A percentile compares a stretch with the other conserved stretches of the same genome.
Evolutionary conservation across 257 asterid species (phyloP).

Genomic region (Scutellaria minor): DNA sequence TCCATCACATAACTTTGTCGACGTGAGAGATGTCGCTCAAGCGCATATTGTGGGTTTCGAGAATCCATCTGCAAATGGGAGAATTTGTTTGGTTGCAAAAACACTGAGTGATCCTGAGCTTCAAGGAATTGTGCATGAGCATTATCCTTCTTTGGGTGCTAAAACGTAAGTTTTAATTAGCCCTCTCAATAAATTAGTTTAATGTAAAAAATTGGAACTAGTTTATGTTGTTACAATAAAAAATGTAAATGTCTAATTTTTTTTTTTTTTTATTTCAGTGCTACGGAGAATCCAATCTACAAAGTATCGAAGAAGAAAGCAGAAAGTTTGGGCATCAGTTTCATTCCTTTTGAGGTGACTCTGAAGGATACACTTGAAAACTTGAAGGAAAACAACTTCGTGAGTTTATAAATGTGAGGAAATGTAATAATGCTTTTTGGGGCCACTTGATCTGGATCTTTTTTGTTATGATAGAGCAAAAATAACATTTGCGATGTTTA

Average conservation of each 20-base stretch:
- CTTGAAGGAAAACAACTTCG: conserved; percentile 42
- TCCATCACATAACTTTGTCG: conserved; percentile 30
- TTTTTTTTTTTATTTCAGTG: not conserved
- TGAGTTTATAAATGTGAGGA: not conserved
- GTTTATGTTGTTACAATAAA: no score
- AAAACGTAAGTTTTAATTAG: conserved; percentile 29
- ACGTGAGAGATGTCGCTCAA: conserved; percentile 49
- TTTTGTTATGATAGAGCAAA: no score
- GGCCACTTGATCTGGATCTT: no score
- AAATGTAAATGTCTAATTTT: not conserved
- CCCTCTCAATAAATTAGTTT: not conserved
- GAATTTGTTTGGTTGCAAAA: conserved; percentile 39
- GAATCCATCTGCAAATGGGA: conserved; percentile 44
- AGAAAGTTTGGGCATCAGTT: conserved; percentile 43
- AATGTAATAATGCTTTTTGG: no score
- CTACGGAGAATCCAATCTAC: not conserved
- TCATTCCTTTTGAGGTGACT: conserved; percentile 43
- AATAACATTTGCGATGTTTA: no score
- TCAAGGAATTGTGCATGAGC: conserved; percentile 27
- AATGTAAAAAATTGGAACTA: not conserved
- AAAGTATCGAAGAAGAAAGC: conserved; percentile 45
- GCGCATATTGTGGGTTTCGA: conserved; percentile 46
- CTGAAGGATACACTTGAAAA: conserved; percentile 44
- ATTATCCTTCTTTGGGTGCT: conserved; percentile 41
- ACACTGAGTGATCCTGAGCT: conserved; percentile 12